phyloP scores from a whole-genome alignment of 257 asterid species.

The Salvia rosmarinus region DNA sequence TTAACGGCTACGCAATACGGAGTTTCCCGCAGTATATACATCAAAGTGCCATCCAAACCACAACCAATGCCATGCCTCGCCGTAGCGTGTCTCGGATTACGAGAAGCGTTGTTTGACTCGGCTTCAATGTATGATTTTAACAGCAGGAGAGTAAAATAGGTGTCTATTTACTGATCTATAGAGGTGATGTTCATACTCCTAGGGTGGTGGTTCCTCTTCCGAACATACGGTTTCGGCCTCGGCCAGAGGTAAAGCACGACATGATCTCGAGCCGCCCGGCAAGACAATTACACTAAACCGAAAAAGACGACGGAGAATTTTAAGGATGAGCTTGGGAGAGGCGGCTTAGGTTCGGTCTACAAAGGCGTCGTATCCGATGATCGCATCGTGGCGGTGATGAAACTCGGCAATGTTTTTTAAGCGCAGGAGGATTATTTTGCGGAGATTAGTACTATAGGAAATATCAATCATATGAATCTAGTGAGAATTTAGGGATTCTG shows the following conservation, averaged over 20 bases:
- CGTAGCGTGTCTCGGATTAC: conserved; percentile 15
- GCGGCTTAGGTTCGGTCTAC: conserved; percentile 57
- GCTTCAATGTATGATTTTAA: conserved; percentile 47
- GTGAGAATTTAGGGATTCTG: conserved; percentile 60
- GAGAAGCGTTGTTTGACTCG: conserved; percentile 34
- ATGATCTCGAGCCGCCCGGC: conserved; percentile 50
- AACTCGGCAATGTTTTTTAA: conserved; percentile 43
- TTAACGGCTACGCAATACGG: conserved; percentile 60
- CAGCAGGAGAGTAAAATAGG: conserved; percentile 44
- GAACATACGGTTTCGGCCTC: conserved; percentile 49
- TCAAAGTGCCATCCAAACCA: conserved; percentile 46
- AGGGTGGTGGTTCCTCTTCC: conserved; percentile 59
- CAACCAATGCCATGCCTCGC: conserved; percentile 38
- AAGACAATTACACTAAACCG: conserved; percentile 46
- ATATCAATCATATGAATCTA: conserved; percentile 66
- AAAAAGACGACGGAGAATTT: conserved; percentile 54
- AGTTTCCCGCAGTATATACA: conserved; percentile 51
- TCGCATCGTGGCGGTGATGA: conserved; percentile 58
- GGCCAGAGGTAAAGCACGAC: conserved; percentile 52
- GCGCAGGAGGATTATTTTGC: conserved; percentile 56
- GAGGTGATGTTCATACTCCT: conserved; percentile 40
- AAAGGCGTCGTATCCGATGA: conserved; percentile 51
- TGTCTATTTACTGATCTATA: conserved; percentile 41
- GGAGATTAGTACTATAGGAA: conserved; percentile 53
- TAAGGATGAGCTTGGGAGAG: conserved; percentile 55